Evolutionary conservation across 805 yeast genomes (phyloP), one percentile per base, ranked within the genome.

Genomic region (Saccharomycopsis selenospora): DNA sequence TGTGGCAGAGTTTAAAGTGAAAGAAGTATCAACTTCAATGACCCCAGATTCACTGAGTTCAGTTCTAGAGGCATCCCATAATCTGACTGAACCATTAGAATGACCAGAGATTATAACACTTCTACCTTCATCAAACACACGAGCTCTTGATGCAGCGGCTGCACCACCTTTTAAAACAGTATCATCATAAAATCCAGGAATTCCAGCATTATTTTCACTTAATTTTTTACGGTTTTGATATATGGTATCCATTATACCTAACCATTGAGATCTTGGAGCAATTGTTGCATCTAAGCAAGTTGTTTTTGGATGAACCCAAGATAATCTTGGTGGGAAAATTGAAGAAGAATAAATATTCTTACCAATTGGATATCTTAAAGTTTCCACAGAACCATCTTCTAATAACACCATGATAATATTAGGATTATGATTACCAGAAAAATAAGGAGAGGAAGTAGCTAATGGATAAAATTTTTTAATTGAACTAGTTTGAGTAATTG

Each of bases 71-170:
- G 88, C 82, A 65, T 91, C 95, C 80, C 89, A 82, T 7, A 91
- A 69, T 47, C 96, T 73, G 0, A 93, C 77, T 29, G 82, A 75
- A 0, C 97, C 98, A 61, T 83, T 83, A 29, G 80, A 76, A 60
- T 93, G 96, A 0, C 97, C 98, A 0, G 95, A 81, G 1, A 88
- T 80, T 38, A 90, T 68, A 10, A 76, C 76, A 2, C 82, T 76
- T 36, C 85, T 71, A 20, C 68, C 64, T 29, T 75, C 80, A 20
- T n/a, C 25, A 50, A 66, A 66, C 1, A 73, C 67, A 44, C 80
- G 72, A 36, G 72, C 63, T 26, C 67, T 68, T 20, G 74, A 71
- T 27, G 72, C 66, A 0, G 72, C 72, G 0, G 95, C 84, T 2
- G 80, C 76, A 3, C 99, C 99, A 43, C 99, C 99, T 47, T 71